Conservation (phyloP, 352 stramenopile genomes). For the Globisporangium heterothallicum region DNA sequence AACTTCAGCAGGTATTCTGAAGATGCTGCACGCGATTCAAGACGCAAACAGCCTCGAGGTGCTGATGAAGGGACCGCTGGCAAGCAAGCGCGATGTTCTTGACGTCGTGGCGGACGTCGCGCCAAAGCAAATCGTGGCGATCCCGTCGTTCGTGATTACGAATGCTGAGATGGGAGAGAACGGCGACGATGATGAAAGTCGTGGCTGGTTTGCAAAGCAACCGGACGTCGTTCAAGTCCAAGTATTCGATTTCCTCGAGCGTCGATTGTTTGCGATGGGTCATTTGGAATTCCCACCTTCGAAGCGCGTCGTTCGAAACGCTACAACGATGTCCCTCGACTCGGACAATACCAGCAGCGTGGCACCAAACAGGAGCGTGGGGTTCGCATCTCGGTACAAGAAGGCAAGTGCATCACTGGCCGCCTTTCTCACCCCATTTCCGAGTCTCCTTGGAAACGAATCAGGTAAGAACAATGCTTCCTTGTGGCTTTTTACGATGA, state of each 20-base stretch:
- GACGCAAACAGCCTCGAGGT: conserved; percentile 11
- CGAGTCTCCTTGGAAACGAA: conserved; percentile 3
- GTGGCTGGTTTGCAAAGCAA: conserved; percentile 5
- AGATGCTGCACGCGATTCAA: conserved; percentile 10
- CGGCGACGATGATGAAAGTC: not conserved
- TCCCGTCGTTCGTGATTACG: conserved; percentile 12
- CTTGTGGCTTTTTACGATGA: conserved; percentile 17
- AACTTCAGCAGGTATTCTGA: not conserved
- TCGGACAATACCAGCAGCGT: conserved; percentile 1
- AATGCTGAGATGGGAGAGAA: not conserved
- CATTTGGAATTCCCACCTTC: conserved; percentile 1
- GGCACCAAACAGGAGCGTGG: not conserved
- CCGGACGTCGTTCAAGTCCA: not conserved
- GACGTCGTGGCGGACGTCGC: not conserved
- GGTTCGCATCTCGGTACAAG: conserved; percentile 3
- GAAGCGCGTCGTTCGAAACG: not conserved
- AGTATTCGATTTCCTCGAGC: conserved; percentile 13
- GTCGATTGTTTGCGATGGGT: not conserved
- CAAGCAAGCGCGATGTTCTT: not conserved
- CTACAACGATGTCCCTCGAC: not conserved
- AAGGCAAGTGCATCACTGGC: conserved; percentile 6
- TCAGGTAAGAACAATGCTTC: not conserved
- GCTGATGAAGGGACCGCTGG: not conserved
- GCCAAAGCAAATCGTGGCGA: conserved; percentile 9
- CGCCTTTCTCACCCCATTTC: conserved; percentile 12